These are phyloP conservation scores for Penicillium malachiteum DNA, from an alignment of 495 filamentous ascomycete genomes.

Conservation along the genomic window DNA sequence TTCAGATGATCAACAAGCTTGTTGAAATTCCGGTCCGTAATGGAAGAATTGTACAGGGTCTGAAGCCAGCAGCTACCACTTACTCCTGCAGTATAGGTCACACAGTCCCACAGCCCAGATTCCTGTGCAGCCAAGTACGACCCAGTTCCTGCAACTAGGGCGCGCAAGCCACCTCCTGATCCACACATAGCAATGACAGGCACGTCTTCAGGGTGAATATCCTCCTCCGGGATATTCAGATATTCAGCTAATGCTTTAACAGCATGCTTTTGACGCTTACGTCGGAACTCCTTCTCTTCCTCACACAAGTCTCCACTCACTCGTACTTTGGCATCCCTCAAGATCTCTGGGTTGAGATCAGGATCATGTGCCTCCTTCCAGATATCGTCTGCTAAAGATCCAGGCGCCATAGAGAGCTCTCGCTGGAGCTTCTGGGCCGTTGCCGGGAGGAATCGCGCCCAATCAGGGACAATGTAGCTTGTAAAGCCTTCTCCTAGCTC, in stretches of 20 bases:
- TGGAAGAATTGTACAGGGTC: conserved; percentile 80
- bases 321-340: conserved; percentile 73
- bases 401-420: conserved; percentile 82
- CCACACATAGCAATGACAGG: conserved; percentile 90
- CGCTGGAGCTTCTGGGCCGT: conserved; percentile 81
- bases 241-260: conserved; percentile 74
- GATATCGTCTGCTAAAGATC: conserved; percentile 85
- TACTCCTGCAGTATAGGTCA: conserved; percentile 92
- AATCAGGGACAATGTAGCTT: conserved; percentile 73
- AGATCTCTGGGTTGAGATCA: conserved; percentile 79
- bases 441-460: conserved; percentile 72
- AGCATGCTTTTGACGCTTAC: conserved; percentile 61
- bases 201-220: conserved; percentile 90
- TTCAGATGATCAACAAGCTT: conserved; percentile 82
- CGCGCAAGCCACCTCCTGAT: conserved; percentile 86
- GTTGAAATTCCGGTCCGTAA: conserved; percentile 62
- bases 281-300: conserved; percentile 73
- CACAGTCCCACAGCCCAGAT: conserved; percentile 86
- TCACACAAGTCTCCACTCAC: conserved; percentile 79
- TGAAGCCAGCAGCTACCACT: conserved; percentile 96
- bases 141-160: conserved; percentile 83
- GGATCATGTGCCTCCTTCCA: conserved; percentile 89
- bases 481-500: conserved; percentile 64
- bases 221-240: conserved; percentile 68
- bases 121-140: conserved; percentile 79